Conservation (phyloP, 345 rosid genomes). For the Pugionium cornutum region DNA sequence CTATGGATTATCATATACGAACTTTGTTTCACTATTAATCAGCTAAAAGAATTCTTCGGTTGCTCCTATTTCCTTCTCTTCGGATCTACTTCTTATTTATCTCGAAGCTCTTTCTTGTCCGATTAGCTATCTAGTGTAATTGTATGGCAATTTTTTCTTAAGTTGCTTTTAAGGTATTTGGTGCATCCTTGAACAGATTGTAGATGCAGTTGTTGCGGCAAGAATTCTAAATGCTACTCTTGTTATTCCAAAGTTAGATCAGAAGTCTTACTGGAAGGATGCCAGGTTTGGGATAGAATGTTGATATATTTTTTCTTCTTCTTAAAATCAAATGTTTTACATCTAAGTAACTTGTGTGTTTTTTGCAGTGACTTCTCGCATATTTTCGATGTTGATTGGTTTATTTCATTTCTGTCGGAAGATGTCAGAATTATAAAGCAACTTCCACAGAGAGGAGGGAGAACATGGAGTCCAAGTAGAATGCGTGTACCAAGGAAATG, state of each 20-base stretch:
- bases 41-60: no score
- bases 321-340: not conserved
- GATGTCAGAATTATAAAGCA: slow-evolving; percentile 86
- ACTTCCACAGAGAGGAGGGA: slow-evolving; percentile 75
- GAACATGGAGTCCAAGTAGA: slow-evolving; percentile 52
- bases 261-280: slow-evolving; percentile 96
- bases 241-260: slow-evolving; percentile 94
- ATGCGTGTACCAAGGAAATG: slow-evolving; percentile 99
- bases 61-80: no score
- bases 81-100: no score
- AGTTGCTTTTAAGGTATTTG: no score
- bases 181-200: slow-evolving; percentile 53
- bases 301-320: not conserved
- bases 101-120: no score
- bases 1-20: not conserved
- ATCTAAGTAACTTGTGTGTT: slow-evolving; percentile 2
- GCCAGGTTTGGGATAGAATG: slow-evolving; percentile 57
- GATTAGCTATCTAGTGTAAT: no score
- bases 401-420: slow-evolving; percentile 63
- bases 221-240: slow-evolving; percentile 93
- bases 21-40: not conserved
- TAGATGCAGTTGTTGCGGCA: slow-evolving; percentile 98
- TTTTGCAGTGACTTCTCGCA: slow-evolving; percentile 79
- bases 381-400: slow-evolving; percentile 85
- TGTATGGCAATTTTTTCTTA: no score